phyloP scores from a whole-genome alignment of 2,329 filamentous ascomycete species.

The Penicillium sp. region DNA sequence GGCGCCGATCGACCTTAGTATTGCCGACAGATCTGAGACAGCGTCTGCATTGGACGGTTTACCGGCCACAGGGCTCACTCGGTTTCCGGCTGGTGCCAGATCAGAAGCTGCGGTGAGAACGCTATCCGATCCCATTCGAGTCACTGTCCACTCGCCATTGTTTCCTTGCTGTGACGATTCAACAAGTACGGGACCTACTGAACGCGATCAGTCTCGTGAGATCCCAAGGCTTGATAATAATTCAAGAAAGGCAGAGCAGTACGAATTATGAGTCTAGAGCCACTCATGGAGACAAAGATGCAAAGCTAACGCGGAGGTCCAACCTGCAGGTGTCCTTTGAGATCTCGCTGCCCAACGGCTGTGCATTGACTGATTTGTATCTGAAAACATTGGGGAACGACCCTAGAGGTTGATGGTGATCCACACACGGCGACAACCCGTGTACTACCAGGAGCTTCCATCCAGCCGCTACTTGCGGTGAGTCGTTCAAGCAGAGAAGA shows the following conservation, averaged over 20 bases:
- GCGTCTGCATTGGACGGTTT: constrained; percentile 17
- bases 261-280: too few relatives aligned
- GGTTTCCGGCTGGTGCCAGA: neutral
- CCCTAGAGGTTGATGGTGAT: constrained; percentile 13
- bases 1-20: neutral
- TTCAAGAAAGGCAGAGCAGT: too few relatives aligned
- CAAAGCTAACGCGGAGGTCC: constrained; percentile 14
- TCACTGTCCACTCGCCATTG: too few relatives aligned
- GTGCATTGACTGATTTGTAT: constrained; percentile 18
- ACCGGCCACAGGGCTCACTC: neutral
- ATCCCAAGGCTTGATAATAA: too few relatives aligned
- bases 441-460: constrained; percentile 14
- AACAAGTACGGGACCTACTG: too few relatives aligned
- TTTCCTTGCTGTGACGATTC: too few relatives aligned
- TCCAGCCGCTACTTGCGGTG: constrained; percentile 23
- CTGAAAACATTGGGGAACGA: constrained; percentile 7
- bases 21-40: constrained; percentile 17
- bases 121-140: neutral
- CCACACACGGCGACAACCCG: constrained; percentile 21
- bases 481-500: constrained; percentile 6
- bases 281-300: constrained; percentile 2
- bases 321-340: constrained; percentile 24
- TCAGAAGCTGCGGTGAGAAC: constrained; percentile 3
- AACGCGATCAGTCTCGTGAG: too few relatives aligned
- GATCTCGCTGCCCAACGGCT: constrained; percentile 13